Percentiles rank a stretch among this genome's conserved stretches.
Evolutionary conservation across 2,329 filamentous ascomycete genomes (phyloP).

Genomic region (Ciborinia camelliae): DNA sequence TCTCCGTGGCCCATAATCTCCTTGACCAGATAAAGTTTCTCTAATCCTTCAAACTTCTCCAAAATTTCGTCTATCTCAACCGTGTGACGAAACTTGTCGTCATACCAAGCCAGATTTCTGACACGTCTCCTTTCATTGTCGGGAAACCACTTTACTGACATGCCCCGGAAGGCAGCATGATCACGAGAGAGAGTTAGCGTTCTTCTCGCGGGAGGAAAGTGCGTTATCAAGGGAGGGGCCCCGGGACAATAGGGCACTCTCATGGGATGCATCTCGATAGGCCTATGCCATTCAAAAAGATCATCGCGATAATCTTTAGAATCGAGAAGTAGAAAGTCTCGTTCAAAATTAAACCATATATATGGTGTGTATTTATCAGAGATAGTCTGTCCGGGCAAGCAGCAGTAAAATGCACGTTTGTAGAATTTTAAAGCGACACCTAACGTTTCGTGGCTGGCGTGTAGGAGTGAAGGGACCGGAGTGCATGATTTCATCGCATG

Average conservation of each 20-base stretch:
- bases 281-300: no score
- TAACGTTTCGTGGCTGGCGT: no score
- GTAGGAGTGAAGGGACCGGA: no score
- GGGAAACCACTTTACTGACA: neutral
- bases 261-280: no score
- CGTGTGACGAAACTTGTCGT: accelerated
- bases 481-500: no score
- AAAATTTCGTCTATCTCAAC: neutral
- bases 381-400: neutral
- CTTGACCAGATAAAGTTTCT: neutral
- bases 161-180: no score
- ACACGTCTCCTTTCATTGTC: neutral
- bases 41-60: neutral
- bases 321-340: neutral
- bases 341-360: neutral
- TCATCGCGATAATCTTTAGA: no score
- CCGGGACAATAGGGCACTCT: no score
- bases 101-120: neutral
- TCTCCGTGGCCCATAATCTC: neutral
- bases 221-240: no score
- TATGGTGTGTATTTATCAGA: neutral
- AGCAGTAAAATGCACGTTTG: neutral
- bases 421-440: no score
- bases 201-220: no score
- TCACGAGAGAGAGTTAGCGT: no score